A percentile compares a stretch with the other conserved stretches of the same genome.
Evolutionary conservation across 306 rosid species (phyloP).

Genomic region (Dalbergia oliveri): DNA sequence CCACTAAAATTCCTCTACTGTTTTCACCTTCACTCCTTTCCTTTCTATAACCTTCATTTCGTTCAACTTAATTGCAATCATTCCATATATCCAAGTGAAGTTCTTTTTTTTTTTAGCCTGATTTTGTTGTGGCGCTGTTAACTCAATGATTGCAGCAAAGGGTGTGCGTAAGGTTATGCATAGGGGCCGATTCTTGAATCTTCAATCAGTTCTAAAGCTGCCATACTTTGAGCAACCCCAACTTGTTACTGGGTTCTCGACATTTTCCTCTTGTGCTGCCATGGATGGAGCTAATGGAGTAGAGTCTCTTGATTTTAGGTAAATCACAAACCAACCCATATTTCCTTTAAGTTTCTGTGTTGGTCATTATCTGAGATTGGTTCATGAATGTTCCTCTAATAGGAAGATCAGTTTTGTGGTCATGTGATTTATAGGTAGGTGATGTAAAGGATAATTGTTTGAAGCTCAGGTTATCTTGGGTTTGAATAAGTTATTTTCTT

Average conservation of each 20-base stretch:
- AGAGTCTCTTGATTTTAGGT: slow-evolving; percentile 35
- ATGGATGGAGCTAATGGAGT: slow-evolving; percentile 15
- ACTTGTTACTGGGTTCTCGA: slow-evolving; percentile 22
- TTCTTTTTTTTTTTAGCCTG: neutral
- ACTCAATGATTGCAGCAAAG: slow-evolving; percentile 29
- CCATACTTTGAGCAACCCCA: slow-evolving; percentile 26
- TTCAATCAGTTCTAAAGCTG: slow-evolving; percentile 10
- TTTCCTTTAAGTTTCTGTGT: slow-evolving; percentile 17
- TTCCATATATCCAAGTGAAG: neutral
- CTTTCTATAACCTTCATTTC: neutral
- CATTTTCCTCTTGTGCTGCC: slow-evolving; percentile 25
- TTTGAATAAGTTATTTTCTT: neutral
- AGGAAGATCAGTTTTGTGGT: neutral
- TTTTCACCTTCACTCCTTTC: too few relatives aligned
- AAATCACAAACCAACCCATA: slow-evolving; percentile 7
- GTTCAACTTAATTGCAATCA: neutral
- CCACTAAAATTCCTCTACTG: too few relatives aligned
- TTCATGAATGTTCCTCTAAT: neutral
- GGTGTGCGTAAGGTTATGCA: slow-evolving; percentile 35
- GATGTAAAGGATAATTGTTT: neutral
- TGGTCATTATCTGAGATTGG: neutral
- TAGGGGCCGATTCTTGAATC: slow-evolving; percentile 29
- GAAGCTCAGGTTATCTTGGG: neutral
- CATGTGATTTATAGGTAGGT: neutral
- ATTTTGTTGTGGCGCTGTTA: neutral